Evolutionary conservation across 208 protist species (phyloP).

Genomic region (Trypanosoma scelopori): DNA sequence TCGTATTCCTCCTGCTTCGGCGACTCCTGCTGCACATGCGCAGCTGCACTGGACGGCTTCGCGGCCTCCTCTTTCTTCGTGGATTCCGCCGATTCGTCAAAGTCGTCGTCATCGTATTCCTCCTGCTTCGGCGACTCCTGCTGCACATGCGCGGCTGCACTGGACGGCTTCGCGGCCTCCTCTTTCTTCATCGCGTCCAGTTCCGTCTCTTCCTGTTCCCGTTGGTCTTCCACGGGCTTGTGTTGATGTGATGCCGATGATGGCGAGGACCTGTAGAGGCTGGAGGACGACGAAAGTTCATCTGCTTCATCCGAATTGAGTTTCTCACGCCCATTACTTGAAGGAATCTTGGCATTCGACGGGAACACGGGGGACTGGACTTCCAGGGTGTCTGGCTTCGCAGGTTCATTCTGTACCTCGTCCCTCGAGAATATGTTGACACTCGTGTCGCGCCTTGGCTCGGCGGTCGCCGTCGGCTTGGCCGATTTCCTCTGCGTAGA

Average conservation of each 20-base stretch:
- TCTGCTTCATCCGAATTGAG: not conserved
- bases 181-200: too few relatives aligned
- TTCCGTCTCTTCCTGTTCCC: not conserved
- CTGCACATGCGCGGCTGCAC: not conserved
- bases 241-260: not conserved
- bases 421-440: not conserved
- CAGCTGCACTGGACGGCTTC: slow-evolving; percentile 11
- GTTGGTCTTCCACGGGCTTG: not conserved
- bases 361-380: too few relatives aligned
- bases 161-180: slow-evolving; percentile 14
- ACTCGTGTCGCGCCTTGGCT: too few relatives aligned
- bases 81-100: slow-evolving; percentile 2
- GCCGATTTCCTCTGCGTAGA: not conserved
- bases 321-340: not conserved
- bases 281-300: not conserved
- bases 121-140: slow-evolving; percentile 7
- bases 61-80: slow-evolving; percentile 12
- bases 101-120: slow-evolving; percentile 8
- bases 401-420: slow-evolving; percentile 6
- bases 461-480: not conserved
- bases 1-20: slow-evolving; percentile 21
- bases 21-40: not conserved
- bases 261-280: not conserved
- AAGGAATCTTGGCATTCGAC: too few relatives aligned
- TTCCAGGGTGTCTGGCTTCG: not conserved